Conservation (phyloP, 495 filamentous ascomycete species). For the Penicillium mononematosum region DNA sequence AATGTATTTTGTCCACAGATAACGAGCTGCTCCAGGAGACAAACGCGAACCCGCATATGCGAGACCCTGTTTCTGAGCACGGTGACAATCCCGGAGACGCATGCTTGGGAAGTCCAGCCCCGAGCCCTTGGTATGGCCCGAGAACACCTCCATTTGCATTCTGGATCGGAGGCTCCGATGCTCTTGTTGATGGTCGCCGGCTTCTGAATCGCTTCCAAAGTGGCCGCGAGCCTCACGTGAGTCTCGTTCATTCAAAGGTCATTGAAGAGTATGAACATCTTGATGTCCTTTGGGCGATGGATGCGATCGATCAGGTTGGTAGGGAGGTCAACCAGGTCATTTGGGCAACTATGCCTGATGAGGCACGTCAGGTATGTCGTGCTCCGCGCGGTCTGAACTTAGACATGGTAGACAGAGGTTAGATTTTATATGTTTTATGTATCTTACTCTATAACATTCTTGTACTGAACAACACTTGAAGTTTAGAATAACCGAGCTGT, state of each 20-base stretch:
- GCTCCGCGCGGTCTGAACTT: constrained; percentile 53
- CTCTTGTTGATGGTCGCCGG: constrained; percentile 77
- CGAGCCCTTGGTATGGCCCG: constrained; percentile 77
- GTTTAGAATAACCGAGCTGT: no score
- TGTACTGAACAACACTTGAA: neutral
- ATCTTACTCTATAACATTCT: neutral
- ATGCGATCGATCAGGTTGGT: constrained; percentile 80
- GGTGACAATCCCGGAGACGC: constrained; percentile 22
- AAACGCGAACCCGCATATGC: constrained; percentile 47
- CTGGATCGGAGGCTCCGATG: constrained; percentile 82
- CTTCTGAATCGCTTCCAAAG: constrained; percentile 72
- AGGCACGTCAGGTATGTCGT: constrained; percentile 56
- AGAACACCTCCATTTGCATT: constrained; percentile 81
- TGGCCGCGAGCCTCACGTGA: constrained; percentile 78
- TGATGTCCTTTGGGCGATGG: constrained; percentile 96
- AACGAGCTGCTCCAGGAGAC: constrained; percentile 65
- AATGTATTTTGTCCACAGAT: constrained; percentile 81
- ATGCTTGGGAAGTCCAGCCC: constrained; percentile 33
- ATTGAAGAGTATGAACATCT: constrained; percentile 93
- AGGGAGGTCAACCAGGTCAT: constrained; percentile 77
- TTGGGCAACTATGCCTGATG: constrained; percentile 66
- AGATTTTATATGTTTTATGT: neutral
- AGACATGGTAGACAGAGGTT: neutral
- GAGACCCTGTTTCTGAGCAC: constrained; percentile 12
- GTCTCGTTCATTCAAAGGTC: constrained; percentile 75